Evolutionary conservation across 2,329 filamentous ascomycete genomes (phyloP), one percentile per base, ranked within the genome.

Genomic region (Hansfordia pulvinata): DNA sequence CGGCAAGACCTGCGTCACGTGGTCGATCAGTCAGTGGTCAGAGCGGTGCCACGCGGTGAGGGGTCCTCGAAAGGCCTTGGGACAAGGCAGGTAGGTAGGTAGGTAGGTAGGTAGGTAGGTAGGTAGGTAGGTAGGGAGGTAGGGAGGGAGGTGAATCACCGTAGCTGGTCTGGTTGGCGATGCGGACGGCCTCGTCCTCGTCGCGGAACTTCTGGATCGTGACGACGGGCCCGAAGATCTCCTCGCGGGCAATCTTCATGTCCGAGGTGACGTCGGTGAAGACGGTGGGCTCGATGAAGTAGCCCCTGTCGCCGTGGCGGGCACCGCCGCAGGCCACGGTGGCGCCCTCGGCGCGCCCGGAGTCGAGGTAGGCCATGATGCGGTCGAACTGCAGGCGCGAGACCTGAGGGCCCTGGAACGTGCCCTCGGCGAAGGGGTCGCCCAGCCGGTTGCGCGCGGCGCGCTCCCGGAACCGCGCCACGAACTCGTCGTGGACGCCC

Each of bases 111-210:
- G n/a, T n/a, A n/a, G n/a, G n/a, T n/a, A n/a, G n/a, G n/a, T n/a
- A n/a, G n/a, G n/a, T n/a, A n/a, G n/a, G n/a, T n/a, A n/a, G n/a
- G n/a, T n/a, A n/a, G n/a, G n/a, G n/a, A n/a, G n/a, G n/a, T n/a
- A n/a, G n/a, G n/a, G n/a, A n/a, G n/a, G n/a, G n/a, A n/a, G n/a
- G n/a, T n/a, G n/a, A n/a, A n/a, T n/a, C n/a, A n/a, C n/a, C n/a
- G n/a, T n/a, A 72, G 5, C 56, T 55, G 2, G 59, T 62, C 41
- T 70, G 59, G 40, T 57, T 57, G 20, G 52, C 58, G 75, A 80
- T 80, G 21, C 72, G 72, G 19, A 81, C 60, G 37, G 78, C 73
- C n/a, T 78, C 74, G 14, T 72, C 60, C 52, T 78, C 74, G 26
- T 57, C 60, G 40, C 64, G 61, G 52, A 73, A 73, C 5, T 54